Evolutionary conservation across 805 yeast genomes (phyloP).

Genomic region (Diddensiella caesifluorescens): DNA sequence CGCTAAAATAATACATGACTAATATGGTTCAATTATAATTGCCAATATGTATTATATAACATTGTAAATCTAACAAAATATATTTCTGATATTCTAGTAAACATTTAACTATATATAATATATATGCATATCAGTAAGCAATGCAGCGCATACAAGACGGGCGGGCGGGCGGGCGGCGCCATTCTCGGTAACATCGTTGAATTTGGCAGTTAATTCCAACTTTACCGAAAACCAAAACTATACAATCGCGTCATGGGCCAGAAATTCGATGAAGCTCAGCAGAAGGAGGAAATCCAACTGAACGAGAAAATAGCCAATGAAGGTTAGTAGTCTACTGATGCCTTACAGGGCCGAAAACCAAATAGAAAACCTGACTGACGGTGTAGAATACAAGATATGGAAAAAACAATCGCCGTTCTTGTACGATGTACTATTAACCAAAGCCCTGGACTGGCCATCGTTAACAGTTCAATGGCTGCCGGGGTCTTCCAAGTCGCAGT

Average conservation of each 20-base stretch:
- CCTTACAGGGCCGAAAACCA: too few species aligned
- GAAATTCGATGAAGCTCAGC: conserved; percentile 2
- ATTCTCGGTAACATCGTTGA: too few species aligned
- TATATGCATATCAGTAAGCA: neutral
- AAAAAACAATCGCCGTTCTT: conserved; percentile 57
- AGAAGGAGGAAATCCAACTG: conserved; percentile 16
- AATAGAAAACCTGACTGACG: too few species aligned
- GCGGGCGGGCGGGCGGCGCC: too few species aligned
- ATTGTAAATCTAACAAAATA: too few species aligned
- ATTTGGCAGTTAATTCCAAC: neutral
- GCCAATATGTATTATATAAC: too few species aligned
- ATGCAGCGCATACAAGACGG: neutral
- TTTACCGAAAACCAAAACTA: neutral
- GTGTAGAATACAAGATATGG: conserved; percentile 52
- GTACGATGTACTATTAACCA: conserved; percentile 51
- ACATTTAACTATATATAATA: too few species aligned
- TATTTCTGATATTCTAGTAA: neutral
- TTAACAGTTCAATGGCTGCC: conserved; percentile 60
- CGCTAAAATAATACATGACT: too few species aligned
- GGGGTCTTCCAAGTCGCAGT: conserved; percentile 31
- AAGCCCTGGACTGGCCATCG: conserved; percentile 57
- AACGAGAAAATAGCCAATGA: conserved; percentile 25
- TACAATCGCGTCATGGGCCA: conserved; percentile 1
- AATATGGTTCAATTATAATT: too few species aligned
- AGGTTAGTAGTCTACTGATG: conserved; percentile 18